These are phyloP conservation scores for Schizothecium vesticola DNA, from an alignment of 495 filamentous ascomycete species.

Conservation along the genomic window DNA sequence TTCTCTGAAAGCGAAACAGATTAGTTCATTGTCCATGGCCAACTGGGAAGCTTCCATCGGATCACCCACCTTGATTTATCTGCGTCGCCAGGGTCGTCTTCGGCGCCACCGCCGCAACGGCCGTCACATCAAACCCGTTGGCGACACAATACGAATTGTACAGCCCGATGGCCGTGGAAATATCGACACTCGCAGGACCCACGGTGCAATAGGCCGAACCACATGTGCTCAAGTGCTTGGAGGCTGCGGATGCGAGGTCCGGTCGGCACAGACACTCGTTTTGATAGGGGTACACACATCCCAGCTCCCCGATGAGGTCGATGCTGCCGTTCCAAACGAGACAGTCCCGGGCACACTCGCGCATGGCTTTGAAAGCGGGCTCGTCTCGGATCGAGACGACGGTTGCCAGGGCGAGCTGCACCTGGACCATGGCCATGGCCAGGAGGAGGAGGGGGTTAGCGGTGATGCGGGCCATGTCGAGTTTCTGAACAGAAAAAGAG, in stretches of 20 bases:
- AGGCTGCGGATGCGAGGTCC: constrained; percentile 5
- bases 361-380: constrained; percentile 7
- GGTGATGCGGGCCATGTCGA: neutral
- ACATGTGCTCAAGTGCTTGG: constrained; percentile 10
- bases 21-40: neutral
- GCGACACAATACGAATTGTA: constrained; percentile 12
- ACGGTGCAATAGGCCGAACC: constrained; percentile 1
- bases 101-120: neutral
- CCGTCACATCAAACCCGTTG: constrained; percentile 12
- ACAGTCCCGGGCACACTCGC: constrained; percentile 8
- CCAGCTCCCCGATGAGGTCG: constrained; percentile 3
- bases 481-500: neutral
- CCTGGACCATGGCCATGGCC: neutral
- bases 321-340: constrained; percentile 7
- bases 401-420: neutral
- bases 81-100: neutral
- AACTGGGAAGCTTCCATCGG: neutral
- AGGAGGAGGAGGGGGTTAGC: neutral
- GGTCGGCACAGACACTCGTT: constrained; percentile 12
- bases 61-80: neutral
- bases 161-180: constrained; percentile 3
- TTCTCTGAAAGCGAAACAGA: neutral
- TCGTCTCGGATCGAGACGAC: constrained; percentile 5
- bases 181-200: constrained; percentile 5
- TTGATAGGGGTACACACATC: constrained; percentile 9